Evolutionary conservation across 1,284 basidiomycete genomes (phyloP).

Genomic region (Cutaneotrichosporon sp.): DNA sequence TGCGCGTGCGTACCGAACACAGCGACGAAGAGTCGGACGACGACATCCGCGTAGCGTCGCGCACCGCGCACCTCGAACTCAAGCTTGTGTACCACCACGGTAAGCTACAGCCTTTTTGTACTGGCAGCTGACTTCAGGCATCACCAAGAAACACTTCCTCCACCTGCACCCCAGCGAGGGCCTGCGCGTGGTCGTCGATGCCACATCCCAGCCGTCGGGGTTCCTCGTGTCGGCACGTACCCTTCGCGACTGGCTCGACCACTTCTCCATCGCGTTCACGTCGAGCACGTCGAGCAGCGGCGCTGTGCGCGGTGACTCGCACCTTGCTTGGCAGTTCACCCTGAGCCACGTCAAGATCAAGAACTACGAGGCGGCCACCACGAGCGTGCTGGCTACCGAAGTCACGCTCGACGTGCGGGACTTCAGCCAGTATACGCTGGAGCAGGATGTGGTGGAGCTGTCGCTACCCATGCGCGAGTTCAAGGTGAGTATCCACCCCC

Average conservation of each 20-base stretch:
- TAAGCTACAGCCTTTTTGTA: neutral
- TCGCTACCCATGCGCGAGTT: constrained; percentile 54
- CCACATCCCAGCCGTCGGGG: constrained; percentile 42
- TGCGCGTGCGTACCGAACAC: constrained; percentile 16
- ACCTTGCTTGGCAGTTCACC: constrained; percentile 51
- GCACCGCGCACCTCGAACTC: constrained; percentile 27
- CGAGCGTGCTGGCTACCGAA: constrained; percentile 39
- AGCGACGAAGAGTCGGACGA: constrained; percentile 23
- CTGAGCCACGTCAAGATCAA: constrained; percentile 44
- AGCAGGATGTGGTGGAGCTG: constrained; percentile 32
- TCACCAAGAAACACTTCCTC: constrained; percentile 51
- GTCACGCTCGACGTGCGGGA: constrained; percentile 47
- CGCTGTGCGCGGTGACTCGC: constrained; percentile 32
- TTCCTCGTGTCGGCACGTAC: constrained; percentile 45
- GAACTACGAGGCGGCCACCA: constrained; percentile 37
- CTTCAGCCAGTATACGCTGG: constrained; percentile 47
- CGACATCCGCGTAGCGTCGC: constrained; percentile 16
- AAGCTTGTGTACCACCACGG: constrained; percentile 52
- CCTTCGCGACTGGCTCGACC: constrained; percentile 51
- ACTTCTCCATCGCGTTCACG: constrained; percentile 42
- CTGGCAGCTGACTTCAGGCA: constrained; percentile 34
- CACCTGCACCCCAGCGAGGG: constrained; percentile 48
- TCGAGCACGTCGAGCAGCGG: constrained; percentile 16
- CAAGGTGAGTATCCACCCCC: constrained; percentile 37
- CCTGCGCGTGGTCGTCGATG: constrained; percentile 47